Evolutionary conservation across 169 alveolate species (phyloP), one percentile per base, ranked within the genome.

Genomic region (Eimeria necatrix): DNA sequence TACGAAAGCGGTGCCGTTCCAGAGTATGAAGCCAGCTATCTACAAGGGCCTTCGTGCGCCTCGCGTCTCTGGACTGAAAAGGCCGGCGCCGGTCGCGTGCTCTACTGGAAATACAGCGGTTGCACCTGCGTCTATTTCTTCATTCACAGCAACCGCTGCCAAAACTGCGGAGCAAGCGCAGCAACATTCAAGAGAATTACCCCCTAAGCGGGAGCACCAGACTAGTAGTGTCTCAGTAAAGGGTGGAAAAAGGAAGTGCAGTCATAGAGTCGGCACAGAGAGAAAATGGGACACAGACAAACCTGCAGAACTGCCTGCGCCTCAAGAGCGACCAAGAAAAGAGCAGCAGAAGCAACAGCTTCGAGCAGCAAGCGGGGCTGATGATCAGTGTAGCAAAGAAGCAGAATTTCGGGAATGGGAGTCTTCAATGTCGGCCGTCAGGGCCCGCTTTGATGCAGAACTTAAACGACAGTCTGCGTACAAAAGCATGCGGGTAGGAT

Each of bases 61-160:
- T 46, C 93, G 93, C 18, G 93, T 85, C 46, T 85, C 93, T n/a
- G 93, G 93, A 3, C 81, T 85, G 22, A 85, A 85, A 59, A 60
- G 81, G 68, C 93, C 93, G 4, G 46, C 91, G 7, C 91, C 93
- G 5, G 26, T 51, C 46, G 81, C 64, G 18, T n/a, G 81, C 32
- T 60, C 7, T 61, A 24, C 12, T 26, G 73, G 41, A 22, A 60
- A 61, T 41, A 20, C 51, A 51, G 64, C 81, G 60, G 59, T 12
- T 41, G 51, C 93, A 41, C 68, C 68, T 24, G 74, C 73, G 12
- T 26, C 93, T 46, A 53, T 18, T 26, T 20, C 74, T 83, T 51
- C 18, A 70, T 46, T 60, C 4, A 61, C 32, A 26, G 41, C 93
- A 48, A 24, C 81, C 59, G 68, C 93, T 5, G 80, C 56, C 12